Evolutionary conservation across 352 stramenopile genomes (phyloP).

Genomic region (Phytophthora megakarya): DNA sequence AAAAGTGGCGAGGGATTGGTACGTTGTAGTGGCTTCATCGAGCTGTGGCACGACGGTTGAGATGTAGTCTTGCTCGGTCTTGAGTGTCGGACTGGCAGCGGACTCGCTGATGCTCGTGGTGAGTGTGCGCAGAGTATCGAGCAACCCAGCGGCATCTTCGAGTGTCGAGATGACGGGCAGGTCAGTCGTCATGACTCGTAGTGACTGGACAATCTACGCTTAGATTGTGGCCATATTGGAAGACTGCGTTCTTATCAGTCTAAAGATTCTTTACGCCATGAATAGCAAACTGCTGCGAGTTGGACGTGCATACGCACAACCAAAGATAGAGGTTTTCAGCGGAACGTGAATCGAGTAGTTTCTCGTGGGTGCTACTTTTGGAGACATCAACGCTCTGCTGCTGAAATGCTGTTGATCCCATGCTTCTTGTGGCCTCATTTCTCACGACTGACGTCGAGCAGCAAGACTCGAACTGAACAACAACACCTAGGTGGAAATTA

Average conservation of each 20-base stretch:
- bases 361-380: slow-evolving; percentile 18
- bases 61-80: slow-evolving; percentile 63
- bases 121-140: slow-evolving; percentile 45
- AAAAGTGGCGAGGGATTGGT: slow-evolving; percentile 65
- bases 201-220: background rate
- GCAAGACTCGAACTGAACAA: background rate
- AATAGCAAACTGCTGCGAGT: slow-evolving; percentile 11
- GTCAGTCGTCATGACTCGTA: slow-evolving; percentile 12
- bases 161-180: slow-evolving; percentile 43
- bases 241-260: too few species aligned
- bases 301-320: too few species aligned
- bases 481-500: background rate
- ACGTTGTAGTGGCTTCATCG: slow-evolving; percentile 60
- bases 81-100: slow-evolving; percentile 46
- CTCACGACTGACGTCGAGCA: slow-evolving; percentile 17
- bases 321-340: slow-evolving; percentile 19
- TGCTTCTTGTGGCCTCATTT: slow-evolving; percentile 11
- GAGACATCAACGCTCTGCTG: background rate
- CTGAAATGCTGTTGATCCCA: slow-evolving; percentile 4
- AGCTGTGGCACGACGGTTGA: slow-evolving; percentile 50
- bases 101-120: slow-evolving; percentile 43
- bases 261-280: background rate
- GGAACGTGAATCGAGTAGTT: slow-evolving; percentile 11
- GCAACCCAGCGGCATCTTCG: slow-evolving; percentile 42
- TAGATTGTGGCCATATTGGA: slow-evolving; percentile 10